phyloP scores from a whole-genome alignment of 495 filamentous ascomycete genomes.

The Podospora conica region DNA sequence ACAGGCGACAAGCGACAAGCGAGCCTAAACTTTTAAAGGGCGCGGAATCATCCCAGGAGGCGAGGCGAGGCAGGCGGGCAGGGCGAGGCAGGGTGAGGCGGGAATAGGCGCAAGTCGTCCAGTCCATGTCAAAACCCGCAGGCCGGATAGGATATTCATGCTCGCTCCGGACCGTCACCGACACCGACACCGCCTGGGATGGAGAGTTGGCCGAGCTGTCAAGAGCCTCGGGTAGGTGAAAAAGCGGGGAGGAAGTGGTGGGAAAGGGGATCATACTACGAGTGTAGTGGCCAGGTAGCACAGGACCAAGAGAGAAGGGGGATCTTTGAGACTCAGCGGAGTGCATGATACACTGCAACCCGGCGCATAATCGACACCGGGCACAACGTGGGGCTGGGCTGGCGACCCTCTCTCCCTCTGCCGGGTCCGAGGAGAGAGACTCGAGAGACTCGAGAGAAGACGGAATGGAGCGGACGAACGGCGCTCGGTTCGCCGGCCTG shows the following conservation, averaged over 20 bases:
- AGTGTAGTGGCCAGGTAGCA: constrained; percentile 3
- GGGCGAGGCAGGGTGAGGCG: constrained; percentile 5
- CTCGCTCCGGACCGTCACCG: too few relatives aligned
- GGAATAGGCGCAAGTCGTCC: not conserved
- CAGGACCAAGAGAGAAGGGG: constrained; percentile 6
- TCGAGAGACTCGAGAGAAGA: not conserved
- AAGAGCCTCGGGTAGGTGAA: not conserved
- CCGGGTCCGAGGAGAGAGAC: not conserved
- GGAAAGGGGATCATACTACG: constrained; percentile 3
- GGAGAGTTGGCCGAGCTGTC: not conserved
- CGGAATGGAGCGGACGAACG: constrained; percentile 2
- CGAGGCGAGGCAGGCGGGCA: constrained; percentile 6
- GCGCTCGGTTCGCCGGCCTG: constrained; percentile 4
- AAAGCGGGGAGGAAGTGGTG: not conserved
- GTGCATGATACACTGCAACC: not conserved
- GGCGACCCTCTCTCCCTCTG: not conserved
- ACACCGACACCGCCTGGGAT: not conserved
- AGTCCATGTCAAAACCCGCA: not conserved
- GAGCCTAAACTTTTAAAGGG: not conserved
- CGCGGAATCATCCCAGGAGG: not conserved
- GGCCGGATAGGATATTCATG: not conserved
- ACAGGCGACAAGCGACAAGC: not conserved
- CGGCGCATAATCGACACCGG: constrained; percentile 1
- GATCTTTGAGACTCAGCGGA: constrained; percentile 2
- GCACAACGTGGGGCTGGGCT: constrained; percentile 3